These are phyloP conservation scores for Anthracocystis setariae DNA, from an alignment of 1,284 basidiomycete species.

Conservation along the genomic window DNA sequence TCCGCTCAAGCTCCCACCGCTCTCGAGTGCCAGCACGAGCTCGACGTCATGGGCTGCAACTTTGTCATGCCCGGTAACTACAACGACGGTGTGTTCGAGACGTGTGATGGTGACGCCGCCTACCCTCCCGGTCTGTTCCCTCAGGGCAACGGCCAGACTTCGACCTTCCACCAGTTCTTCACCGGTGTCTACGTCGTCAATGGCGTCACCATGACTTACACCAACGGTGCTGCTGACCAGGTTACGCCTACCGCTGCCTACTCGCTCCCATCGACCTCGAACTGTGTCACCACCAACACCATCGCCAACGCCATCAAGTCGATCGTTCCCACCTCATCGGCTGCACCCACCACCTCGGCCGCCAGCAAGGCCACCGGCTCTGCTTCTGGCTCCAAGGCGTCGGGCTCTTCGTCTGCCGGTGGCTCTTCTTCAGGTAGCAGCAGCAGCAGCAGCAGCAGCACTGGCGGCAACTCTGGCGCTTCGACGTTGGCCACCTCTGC, in stretches of 20 bases:
- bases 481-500: constrained; percentile 20
- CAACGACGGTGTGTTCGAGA: constrained; percentile 57
- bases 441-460: constrained; percentile 13
- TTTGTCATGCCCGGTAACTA: constrained; percentile 69
- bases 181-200: constrained; percentile 49
- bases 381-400: constrained; percentile 8
- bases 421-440: constrained; percentile 8
- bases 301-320: constrained; percentile 62
- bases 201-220: constrained; percentile 55
- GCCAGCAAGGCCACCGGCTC: constrained; percentile 11
- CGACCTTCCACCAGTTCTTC: constrained; percentile 64
- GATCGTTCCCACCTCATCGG: constrained; percentile 30
- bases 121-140: constrained; percentile 67
- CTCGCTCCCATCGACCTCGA: constrained; percentile 61
- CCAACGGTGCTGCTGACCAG: constrained; percentile 60
- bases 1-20: constrained; percentile 52
- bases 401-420: constrained; percentile 5
- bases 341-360: constrained; percentile 13
- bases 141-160: constrained; percentile 54
- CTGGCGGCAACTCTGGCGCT: constrained; percentile 24
- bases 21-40: constrained; percentile 63
- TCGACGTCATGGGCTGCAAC: constrained; percentile 66
- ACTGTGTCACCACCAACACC: constrained; percentile 47
- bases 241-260: constrained; percentile 60
- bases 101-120: constrained; percentile 66